Percentiles rank a stretch among this genome's conserved stretches.
Evolutionary conservation across 257 asterid genomes (phyloP).

Genomic region (Ocimum tenuiflorum): DNA sequence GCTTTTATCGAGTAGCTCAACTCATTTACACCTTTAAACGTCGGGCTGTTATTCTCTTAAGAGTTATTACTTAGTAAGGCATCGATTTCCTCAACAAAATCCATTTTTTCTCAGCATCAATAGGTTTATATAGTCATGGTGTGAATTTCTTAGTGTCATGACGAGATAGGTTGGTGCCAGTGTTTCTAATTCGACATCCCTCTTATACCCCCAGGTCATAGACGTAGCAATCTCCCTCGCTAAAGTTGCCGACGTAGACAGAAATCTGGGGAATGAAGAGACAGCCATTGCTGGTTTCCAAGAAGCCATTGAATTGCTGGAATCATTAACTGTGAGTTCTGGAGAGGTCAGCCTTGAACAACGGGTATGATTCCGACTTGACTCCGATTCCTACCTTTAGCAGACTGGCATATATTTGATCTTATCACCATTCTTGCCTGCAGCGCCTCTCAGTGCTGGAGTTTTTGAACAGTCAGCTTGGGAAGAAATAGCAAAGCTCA

Average conservation of each 20-base stretch:
- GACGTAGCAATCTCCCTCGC: constrained; percentile 79
- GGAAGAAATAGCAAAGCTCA: constrained; percentile 30
- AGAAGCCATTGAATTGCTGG: constrained; percentile 66
- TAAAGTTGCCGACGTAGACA: constrained; percentile 87
- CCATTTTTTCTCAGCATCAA: no score
- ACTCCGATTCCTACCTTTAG: not conserved
- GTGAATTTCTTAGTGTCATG: no score
- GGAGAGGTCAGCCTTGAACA: constrained; percentile 59
- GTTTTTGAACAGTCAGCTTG: constrained; percentile 58
- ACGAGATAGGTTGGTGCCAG: not conserved
- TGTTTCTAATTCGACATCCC: not conserved
- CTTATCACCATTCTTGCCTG: constrained; percentile 12
- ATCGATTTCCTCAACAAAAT: no score
- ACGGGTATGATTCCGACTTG: constrained; percentile 33
- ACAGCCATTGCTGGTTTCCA: constrained; percentile 57
- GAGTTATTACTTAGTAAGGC: no score
- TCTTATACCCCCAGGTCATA: constrained; percentile 41
- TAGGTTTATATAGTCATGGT: no score
- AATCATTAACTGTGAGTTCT: constrained; percentile 39
- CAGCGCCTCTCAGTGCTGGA: constrained; percentile 80
- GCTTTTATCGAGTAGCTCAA: no score
- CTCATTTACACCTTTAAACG: no score
- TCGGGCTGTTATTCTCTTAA: no score
- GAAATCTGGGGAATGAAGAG: constrained; percentile 66
- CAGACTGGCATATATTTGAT: constrained; percentile 4